These are phyloP conservation scores for Hymenoscyphus fructigenus DNA, from an alignment of 2,329 filamentous ascomycete species.

Conservation along the genomic window DNA sequence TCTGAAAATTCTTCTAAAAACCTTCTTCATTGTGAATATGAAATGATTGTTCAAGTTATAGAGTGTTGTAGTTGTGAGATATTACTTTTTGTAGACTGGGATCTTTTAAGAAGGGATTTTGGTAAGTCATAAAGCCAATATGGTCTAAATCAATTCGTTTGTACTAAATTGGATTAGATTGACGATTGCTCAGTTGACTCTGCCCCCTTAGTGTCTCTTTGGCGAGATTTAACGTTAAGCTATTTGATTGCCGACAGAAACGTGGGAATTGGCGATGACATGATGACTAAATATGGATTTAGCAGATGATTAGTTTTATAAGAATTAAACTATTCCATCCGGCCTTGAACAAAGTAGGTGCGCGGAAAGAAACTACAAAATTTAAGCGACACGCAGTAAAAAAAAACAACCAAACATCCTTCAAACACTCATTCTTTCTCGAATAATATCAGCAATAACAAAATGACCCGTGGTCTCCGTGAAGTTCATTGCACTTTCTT, in stretches of 20 bases:
- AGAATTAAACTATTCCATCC: no score
- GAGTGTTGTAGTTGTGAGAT: no score
- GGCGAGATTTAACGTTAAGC: background rate
- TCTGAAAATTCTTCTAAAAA: no score
- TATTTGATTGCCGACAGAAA: background rate
- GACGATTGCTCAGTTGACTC: background rate
- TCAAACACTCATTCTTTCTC: background rate
- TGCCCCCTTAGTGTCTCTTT: background rate
- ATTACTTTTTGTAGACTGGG: no score
- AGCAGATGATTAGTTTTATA: no score
- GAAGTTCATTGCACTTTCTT: background rate
- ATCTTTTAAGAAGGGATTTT: no score
- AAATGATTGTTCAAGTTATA: no score
- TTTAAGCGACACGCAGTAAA: background rate
- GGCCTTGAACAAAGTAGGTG: no score
- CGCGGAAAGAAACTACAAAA: background rate
- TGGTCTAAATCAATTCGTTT: background rate
- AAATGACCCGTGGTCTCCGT: background rate
- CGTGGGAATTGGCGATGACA: background rate
- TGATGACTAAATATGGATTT: background rate
- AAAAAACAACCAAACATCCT: background rate
- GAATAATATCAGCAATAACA: background rate
- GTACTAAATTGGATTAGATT: background rate
- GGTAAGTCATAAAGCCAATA: no score
- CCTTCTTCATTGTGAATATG: no score